A percentile compares a stretch with the other conserved stretches of the same genome.
These are phyloP conservation scores for Exophiala aquamarina DNA, from an alignment of 2,329 filamentous ascomycete species.

Conservation along the genomic window DNA sequence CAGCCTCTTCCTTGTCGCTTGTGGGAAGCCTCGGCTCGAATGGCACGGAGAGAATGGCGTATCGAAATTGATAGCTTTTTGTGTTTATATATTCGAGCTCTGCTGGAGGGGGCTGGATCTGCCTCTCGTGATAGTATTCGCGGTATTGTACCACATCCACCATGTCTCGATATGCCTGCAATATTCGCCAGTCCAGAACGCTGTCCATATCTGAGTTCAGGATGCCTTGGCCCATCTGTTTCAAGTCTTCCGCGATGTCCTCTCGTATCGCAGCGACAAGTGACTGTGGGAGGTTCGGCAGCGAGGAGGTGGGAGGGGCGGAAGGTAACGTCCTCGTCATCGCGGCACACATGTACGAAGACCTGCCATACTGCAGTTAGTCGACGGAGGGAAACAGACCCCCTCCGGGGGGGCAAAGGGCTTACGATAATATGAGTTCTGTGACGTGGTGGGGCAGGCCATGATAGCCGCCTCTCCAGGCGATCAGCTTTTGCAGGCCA, in stretches of 20 bases:
- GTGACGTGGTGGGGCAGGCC: too few species aligned
- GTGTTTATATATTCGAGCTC: slow-evolving; percentile 16
- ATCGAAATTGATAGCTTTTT: slow-evolving; percentile 19
- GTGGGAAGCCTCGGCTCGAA: slow-evolving; percentile 13
- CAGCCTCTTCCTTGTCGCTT: slow-evolving; percentile 17
- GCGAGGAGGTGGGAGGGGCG: slow-evolving; percentile 11
- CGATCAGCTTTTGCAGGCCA: too few species aligned
- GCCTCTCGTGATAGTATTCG: slow-evolving; percentile 17
- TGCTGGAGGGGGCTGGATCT: slow-evolving; percentile 7
- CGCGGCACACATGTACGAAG: slow-evolving; percentile 18
- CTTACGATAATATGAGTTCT: too few species aligned
- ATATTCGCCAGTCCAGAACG: slow-evolving; percentile 16
- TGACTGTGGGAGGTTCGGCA: slow-evolving; percentile 5
- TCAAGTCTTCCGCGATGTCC: slow-evolving; percentile 10
- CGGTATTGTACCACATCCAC: slow-evolving; percentile 16
- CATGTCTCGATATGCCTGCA: slow-evolving; percentile 17
- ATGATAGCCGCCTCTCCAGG: too few species aligned
- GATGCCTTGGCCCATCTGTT: slow-evolving; percentile 13
- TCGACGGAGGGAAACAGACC: too few species aligned
- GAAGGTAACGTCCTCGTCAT: slow-evolving; percentile 14
- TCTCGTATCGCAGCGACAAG: slow-evolving; percentile 13
- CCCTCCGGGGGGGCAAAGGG: too few species aligned
- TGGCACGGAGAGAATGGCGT: slow-evolving; percentile 11
- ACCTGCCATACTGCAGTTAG: too few species aligned
- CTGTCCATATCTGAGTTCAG: slow-evolving; percentile 10